Evolutionary conservation across 192 early-diverging fungal genomes (phyloP), one percentile per base, ranked within the genome.

Genomic region (Coemansia sp.): DNA sequence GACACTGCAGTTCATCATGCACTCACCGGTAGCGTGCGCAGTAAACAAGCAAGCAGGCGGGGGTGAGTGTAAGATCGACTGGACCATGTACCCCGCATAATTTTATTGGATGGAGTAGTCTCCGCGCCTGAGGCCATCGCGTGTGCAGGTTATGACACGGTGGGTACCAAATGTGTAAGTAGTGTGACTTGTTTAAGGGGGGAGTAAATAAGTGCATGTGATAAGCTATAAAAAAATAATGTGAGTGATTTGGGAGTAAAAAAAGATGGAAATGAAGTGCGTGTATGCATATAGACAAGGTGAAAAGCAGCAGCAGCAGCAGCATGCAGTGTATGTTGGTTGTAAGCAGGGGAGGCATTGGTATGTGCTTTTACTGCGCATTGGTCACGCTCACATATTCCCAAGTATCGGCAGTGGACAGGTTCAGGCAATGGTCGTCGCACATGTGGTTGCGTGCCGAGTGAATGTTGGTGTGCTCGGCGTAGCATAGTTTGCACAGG

Each of bases 401-500:
- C 80, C 80, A 83, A 4, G 80, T 78, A 25, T 72, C 73, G 32
- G 42, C 64, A 4, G 80, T 83, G 36, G 73, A 66, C 7, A 83
- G 69, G 19, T 48, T 57, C 34, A 83, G 62, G 15, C 37, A 62
- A 50, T 83, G 80, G 37, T 73, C 61, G 9, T 29, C 44, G 69
- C 62, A 67, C 64, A 83, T 69, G 64, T 83, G 80, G 67, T 78
- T 83, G 37, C 80, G 75, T 11, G 80, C 80, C n/a, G 76, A 83
- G 51, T 83, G 80, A 42, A 83, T 83, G 72, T 83, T 83, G 66
- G 75, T 78, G 67, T 69, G 69, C 38, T 66, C 65, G 19, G 75
- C 38, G 34, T 75, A 83, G 80, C 80, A 83, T 61, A 83, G 36
- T 38, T 83, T 83, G 76, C 80, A 83, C 64, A 83, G 76, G 67